Evolutionary conservation across 2,329 filamentous ascomycete species (phyloP).

Genomic region (Aspergillus versicolor): DNA sequence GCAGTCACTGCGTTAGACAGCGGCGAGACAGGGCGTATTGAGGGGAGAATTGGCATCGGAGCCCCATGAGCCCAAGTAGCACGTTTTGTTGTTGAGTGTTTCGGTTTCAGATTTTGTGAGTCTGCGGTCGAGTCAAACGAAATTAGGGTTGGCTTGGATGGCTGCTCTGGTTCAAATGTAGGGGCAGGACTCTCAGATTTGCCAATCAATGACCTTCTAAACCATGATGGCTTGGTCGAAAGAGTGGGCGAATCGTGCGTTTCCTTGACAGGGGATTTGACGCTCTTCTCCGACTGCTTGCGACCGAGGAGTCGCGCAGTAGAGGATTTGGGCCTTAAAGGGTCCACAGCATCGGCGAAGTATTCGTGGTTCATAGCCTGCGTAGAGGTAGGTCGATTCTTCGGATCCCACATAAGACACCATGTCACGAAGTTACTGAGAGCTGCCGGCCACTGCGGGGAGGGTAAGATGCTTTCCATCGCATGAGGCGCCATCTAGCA

Average conservation of each 20-base stretch:
- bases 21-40: slow-evolving; percentile 92
- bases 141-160: slow-evolving; percentile 43
- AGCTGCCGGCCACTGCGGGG: slow-evolving; percentile 86
- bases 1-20: slow-evolving; percentile 90
- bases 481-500: slow-evolving; percentile 89
- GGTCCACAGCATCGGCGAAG: slow-evolving; percentile 88
- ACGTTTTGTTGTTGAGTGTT: slow-evolving; percentile 69
- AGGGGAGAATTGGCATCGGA: slow-evolving; percentile 93
- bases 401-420: slow-evolving; percentile 99
- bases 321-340: slow-evolving; percentile 85
- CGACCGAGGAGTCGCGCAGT: slow-evolving; percentile 79
- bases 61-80: slow-evolving; percentile 88
- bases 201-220: slow-evolving; percentile 88
- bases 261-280: slow-evolving; percentile 64
- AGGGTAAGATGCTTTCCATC: slow-evolving; percentile 88
- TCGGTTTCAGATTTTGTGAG: slow-evolving; percentile 51
- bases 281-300: slow-evolving; percentile 81
- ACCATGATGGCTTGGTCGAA: slow-evolving; percentile 89
- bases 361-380: slow-evolving; percentile 96
- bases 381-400: slow-evolving; percentile 81
- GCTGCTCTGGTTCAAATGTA: slow-evolving; percentile 43
- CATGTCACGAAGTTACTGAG: slow-evolving; percentile 93
- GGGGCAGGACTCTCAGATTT: slow-evolving; percentile 68
- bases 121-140: slow-evolving; percentile 43
- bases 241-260: slow-evolving; percentile 57